Base-by-base conservation (phyloP, 2,329 filamentous ascomycete species). In the Colletotrichum eremochloae region DNA sequence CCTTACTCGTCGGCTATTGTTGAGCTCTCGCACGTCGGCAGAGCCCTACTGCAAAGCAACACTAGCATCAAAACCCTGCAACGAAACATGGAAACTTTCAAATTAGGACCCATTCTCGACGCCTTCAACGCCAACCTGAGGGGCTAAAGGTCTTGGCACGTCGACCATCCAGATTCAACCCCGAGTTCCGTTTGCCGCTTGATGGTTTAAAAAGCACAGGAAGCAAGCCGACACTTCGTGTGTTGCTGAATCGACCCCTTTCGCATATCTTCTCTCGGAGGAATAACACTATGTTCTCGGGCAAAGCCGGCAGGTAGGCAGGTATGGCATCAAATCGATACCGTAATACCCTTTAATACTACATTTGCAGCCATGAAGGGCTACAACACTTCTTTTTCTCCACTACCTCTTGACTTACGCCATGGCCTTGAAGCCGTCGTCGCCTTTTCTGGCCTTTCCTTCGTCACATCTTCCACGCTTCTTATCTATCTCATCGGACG, bases 351-450 rank as follows among this genome's bases (percentile, higher is more conserved):
- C 14, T 36, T 31, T n/a, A 42, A 18, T 7, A n/a, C 11, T 40
- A 24, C 24, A 24, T 48, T 9, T 38, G 1, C 53, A 24, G 31
- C 4, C 55, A 72, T 72, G 69, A 61, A 56, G 18, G 64, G 46
- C 33, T 44, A 42, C 46, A 36, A 12, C 55, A 40, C 72, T 48
- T 80, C 77, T 29, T 76, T 84, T 33, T 75, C 77, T 5, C 81
- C 82, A 5, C 75, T 84, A 36, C 80, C 81, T 5, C 68, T 74
- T 5, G 77, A 79, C 31, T 77, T 83, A n/a, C 76, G 74, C 18
- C 75, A 78, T 48, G 82, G 82, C 20, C 79, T 84, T 20, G 77
- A 78, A 8, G 81, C 81, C 20, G 79, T 84, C n/a, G 75, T 78
- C 57, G 75, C 77, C 38, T 79, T 82, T 62, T 80, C 79, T 52